These are phyloP conservation scores for Chaetothyriales sp. DNA, from an alignment of 2,329 filamentous ascomycete species.

Conservation along the genomic window DNA sequence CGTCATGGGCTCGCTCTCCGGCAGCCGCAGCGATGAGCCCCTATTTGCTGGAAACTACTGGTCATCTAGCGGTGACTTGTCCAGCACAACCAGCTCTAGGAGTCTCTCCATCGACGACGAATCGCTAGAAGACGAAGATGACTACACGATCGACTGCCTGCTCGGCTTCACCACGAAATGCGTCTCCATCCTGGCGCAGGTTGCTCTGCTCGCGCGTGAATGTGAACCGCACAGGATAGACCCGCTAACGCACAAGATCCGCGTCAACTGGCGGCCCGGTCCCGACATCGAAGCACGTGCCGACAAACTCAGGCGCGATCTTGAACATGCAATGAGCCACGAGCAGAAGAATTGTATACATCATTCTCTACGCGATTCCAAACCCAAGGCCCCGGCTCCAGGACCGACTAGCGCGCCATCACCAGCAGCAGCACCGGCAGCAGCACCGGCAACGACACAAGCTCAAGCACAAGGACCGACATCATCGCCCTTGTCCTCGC, in stretches of 20 bases:
- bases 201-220: constrained; percentile 54
- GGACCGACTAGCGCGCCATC: neutral
- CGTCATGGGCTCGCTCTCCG: constrained; percentile 56
- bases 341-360: constrained; percentile 27
- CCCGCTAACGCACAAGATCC: constrained; percentile 33
- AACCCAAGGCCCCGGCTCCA: constrained; percentile 9
- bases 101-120: constrained; percentile 28
- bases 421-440: neutral
- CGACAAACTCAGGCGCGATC: constrained; percentile 42
- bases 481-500: neutral
- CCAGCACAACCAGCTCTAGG: constrained; percentile 8
- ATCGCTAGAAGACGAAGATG: constrained; percentile 41
- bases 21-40: constrained; percentile 39
- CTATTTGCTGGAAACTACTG: constrained; percentile 37
- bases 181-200: constrained; percentile 53
- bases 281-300: constrained; percentile 42
- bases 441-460: neutral
- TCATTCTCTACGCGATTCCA: constrained; percentile 19
- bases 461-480: neutral
- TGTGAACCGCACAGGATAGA: constrained; percentile 54
- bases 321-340: constrained; percentile 39
- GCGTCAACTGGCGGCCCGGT: constrained; percentile 43
- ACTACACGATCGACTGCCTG: constrained; percentile 61
- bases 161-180: constrained; percentile 63
- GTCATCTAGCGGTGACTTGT: constrained; percentile 20